These are phyloP conservation scores for Prunus fruticosa DNA, from an alignment of 306 rosid genomes.

Conservation along the genomic window DNA sequence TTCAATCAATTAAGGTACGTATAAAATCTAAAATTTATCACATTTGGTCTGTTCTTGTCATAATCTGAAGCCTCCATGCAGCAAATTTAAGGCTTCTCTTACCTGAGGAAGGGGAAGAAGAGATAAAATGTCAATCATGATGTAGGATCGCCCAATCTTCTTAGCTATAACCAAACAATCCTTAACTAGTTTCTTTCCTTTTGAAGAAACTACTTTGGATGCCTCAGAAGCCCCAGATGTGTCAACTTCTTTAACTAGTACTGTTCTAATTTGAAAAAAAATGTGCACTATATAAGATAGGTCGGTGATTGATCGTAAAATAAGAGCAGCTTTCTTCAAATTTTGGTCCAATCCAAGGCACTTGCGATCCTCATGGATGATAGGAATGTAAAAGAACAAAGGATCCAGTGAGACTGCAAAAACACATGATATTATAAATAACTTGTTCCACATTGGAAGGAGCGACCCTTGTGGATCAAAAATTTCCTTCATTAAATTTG, in stretches of 20 bases:
- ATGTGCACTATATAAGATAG: background rate
- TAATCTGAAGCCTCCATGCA: background rate
- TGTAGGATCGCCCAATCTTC: background rate
- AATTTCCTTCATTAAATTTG: background rate
- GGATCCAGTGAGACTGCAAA: background rate
- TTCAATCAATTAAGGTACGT: background rate
- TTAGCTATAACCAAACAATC: slow-evolving; percentile 2
- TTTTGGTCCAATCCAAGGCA: background rate
- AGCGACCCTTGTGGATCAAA: background rate
- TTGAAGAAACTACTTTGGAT: background rate
- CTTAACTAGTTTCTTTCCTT: slow-evolving; percentile 1
- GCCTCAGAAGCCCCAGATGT: background rate
- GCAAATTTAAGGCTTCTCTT: background rate
- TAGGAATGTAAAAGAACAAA: background rate
- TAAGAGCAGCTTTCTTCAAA: background rate
- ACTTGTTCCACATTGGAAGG: background rate
- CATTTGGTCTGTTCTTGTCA: background rate
- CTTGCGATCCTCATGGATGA: background rate
- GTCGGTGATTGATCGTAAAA: background rate
- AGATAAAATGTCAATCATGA: slow-evolving; percentile 2
- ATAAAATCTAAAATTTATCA: no score
- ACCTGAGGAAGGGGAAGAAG: slow-evolving; percentile 12
- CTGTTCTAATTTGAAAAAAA: background rate
- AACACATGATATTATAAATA: background rate
- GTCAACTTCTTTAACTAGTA: background rate